A percentile compares a stretch with the other conserved stretches of the same genome.
These are phyloP conservation scores for Pestalotiopsis sp. DNA, from an alignment of 2,329 filamentous ascomycete species.

Conservation along the genomic window DNA sequence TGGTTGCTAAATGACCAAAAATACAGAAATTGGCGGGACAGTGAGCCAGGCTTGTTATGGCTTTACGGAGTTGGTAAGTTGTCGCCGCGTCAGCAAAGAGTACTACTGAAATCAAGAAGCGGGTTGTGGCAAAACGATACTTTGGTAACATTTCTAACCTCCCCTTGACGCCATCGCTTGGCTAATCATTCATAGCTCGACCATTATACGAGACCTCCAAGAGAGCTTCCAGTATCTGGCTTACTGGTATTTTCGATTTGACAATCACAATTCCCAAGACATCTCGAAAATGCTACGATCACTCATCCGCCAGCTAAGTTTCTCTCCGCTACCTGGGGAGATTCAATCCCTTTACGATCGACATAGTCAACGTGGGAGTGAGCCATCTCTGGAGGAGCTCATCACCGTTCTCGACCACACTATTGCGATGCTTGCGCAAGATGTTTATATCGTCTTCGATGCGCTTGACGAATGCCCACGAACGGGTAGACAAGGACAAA, in stretches of 20 bases:
- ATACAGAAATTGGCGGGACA: not conserved
- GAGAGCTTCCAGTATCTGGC: not conserved
- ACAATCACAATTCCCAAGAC: not conserved
- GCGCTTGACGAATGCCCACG: not conserved
- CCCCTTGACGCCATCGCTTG: too few species aligned
- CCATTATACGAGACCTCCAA: conserved; percentile 1
- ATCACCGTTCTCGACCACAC: not conserved
- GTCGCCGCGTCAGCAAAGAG: too few species aligned
- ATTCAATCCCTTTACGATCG: not conserved
- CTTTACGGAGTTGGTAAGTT: not conserved
- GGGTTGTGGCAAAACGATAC: not conserved
- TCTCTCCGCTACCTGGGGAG: not conserved
- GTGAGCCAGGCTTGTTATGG: not conserved
- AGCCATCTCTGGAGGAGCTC: not conserved
- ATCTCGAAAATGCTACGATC: not conserved
- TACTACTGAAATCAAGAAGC: not conserved
- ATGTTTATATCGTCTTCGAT: conserved; percentile 2
- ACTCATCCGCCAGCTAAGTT: not conserved
- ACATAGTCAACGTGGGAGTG: not conserved
- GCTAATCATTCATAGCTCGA: not conserved
- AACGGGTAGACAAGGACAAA: not conserved
- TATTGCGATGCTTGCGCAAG: not conserved
- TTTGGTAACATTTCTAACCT: not conserved
- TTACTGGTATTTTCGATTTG: conserved; percentile 4
- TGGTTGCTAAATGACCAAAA: not conserved